phyloP scores from a whole-genome alignment of 345 rosid species.

The Limnanthes douglasii region DNA sequence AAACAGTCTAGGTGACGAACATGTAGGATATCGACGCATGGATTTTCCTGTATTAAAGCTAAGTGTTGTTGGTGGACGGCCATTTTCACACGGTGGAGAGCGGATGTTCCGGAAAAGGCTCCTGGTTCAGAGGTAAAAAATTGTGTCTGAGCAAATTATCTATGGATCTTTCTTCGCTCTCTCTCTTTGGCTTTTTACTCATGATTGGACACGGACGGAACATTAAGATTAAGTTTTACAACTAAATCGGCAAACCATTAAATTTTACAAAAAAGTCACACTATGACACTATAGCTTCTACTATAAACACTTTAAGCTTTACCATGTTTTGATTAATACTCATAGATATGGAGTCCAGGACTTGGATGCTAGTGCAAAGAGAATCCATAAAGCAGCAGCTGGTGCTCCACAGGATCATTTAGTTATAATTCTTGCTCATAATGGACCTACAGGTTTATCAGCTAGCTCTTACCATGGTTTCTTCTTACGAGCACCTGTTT shows the following conservation, averaged over 20 bases:
- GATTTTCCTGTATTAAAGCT: constrained; percentile 58
- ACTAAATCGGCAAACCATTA: no score
- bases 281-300: no score
- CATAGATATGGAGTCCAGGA: constrained; percentile 68
- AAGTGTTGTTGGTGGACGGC: constrained; percentile 81
- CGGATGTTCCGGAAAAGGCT: constrained; percentile 38
- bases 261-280: no score
- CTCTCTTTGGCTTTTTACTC: no score
- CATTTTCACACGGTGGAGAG: constrained; percentile 76
- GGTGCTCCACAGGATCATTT: constrained; percentile 65
- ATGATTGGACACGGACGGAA: no score
- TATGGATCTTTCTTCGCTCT: no score
- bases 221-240: no score
- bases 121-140: constrained; percentile 37
- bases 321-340: no score
- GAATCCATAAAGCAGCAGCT: constrained; percentile 36
- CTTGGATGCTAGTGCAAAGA: constrained; percentile 51
- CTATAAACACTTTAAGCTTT: no score
- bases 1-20: constrained; percentile 69
- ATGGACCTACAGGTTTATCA: constrained; percentile 62
- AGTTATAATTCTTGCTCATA: constrained; percentile 68
- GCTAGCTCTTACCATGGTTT: constrained; percentile 7
- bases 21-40: constrained; percentile 52
- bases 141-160: no score
- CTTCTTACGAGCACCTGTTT: constrained; percentile 1